Evolutionary conservation across 768 basidiomycete genomes (phyloP).

Genomic region (Leccinum boreale): DNA sequence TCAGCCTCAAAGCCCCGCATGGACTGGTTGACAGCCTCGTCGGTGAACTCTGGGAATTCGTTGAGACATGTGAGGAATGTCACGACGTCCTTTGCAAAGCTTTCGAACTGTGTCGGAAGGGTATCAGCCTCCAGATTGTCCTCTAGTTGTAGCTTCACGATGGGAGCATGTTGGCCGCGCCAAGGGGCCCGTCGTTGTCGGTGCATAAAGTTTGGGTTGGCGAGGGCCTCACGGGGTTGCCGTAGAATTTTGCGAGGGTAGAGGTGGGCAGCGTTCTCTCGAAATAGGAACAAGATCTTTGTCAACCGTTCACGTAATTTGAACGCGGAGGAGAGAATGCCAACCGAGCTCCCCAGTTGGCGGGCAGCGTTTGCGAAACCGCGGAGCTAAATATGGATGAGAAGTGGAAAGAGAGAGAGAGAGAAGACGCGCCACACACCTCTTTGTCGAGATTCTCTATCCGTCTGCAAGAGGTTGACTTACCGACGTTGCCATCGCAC

Average conservation of each 20-base stretch:
- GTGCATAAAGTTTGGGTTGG: conserved; percentile 37
- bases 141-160: conserved; percentile 35
- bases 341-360: conserved; percentile 54
- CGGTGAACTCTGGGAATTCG: conserved; percentile 55
- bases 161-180: conserved; percentile 35
- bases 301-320: conserved; percentile 49
- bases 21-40: conserved; percentile 49
- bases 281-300: conserved; percentile 49
- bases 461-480: conserved; percentile 31
- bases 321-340: conserved; percentile 53
- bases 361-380: conserved; percentile 55
- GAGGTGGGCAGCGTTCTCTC: conserved; percentile 54
- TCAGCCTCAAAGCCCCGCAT: conserved; percentile 50
- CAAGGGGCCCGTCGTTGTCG: conserved; percentile 28
- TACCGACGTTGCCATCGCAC: neutral
- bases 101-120: conserved; percentile 44
- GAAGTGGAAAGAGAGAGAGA: neutral
- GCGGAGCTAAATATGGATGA: conserved; percentile 36
- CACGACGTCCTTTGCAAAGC: conserved; percentile 48
- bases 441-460: conserved; percentile 49
- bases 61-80: conserved; percentile 52
- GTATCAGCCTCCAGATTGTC: conserved; percentile 47
- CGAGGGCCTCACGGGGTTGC: conserved; percentile 37
- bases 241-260: conserved; percentile 47
- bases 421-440: conserved; percentile 20